These are phyloP conservation scores for Sabuloglossum arenarium DNA, from an alignment of 495 filamentous ascomycete species.

Conservation along the genomic window DNA sequence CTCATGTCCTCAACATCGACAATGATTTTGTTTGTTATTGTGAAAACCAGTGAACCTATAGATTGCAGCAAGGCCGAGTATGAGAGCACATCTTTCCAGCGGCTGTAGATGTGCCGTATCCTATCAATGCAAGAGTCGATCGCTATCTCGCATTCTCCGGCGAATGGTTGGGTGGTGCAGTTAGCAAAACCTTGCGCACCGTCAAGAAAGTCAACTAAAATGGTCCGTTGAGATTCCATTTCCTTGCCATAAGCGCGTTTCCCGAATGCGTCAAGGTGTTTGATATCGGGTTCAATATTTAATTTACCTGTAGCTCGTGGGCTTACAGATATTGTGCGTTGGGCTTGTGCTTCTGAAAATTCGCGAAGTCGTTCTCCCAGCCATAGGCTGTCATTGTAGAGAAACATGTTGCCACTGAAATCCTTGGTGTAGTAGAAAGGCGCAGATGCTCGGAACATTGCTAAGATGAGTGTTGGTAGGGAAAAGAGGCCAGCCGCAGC, in stretches of 20 bases:
- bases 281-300: constrained; percentile 47
- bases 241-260: constrained; percentile 72
- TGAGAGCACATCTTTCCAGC: constrained; percentile 67
- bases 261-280: constrained; percentile 53
- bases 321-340: constrained; percentile 24
- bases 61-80: constrained; percentile 69
- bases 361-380: constrained; percentile 51
- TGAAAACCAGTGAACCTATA: constrained; percentile 62
- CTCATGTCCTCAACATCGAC: constrained; percentile 68
- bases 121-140: constrained; percentile 45
- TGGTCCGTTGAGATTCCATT: constrained; percentile 64
- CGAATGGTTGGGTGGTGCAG: constrained; percentile 39
- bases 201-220: constrained; percentile 69
- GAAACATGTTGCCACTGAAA: constrained; percentile 59
- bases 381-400: constrained; percentile 82
- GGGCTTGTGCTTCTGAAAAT: constrained; percentile 26
- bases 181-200: constrained; percentile 43
- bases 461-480: constrained; percentile 64
- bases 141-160: constrained; percentile 45
- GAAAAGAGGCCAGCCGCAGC: constrained; percentile 57
- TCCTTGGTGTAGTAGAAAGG: constrained; percentile 54
- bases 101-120: constrained; percentile 41
- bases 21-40: constrained; percentile 60
- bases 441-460: constrained; percentile 78
- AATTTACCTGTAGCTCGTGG: constrained; percentile 23